phyloP scores from a whole-genome alignment of 2,329 filamentous ascomycete genomes.

The Paramyrothecium sp. region DNA sequence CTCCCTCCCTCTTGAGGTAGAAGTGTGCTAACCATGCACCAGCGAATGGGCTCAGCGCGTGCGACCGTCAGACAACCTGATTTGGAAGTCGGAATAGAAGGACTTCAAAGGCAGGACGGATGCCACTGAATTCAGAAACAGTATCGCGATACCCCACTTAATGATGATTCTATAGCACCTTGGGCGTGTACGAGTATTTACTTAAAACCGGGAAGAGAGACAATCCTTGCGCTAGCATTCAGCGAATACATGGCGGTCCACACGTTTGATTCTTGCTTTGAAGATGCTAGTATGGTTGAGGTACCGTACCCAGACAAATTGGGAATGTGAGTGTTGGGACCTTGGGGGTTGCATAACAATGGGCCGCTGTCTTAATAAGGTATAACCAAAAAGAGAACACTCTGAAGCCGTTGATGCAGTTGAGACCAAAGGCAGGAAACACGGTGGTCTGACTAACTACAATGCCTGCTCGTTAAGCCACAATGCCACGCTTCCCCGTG shows the following conservation, averaged over 20 bases:
- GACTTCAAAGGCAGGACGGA: conserved; percentile 1
- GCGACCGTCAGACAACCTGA: conserved; percentile 59
- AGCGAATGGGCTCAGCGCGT: conserved; percentile 70
- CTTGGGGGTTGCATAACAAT: too few relatives aligned
- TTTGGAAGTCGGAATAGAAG: conserved; percentile 48
- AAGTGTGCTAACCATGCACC: conserved; percentile 25
- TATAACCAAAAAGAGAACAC: too few relatives aligned
- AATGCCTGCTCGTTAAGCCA: too few relatives aligned
- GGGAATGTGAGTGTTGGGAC: too few relatives aligned
- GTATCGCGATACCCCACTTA: conserved; percentile 28
- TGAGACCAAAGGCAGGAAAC: too few relatives aligned
- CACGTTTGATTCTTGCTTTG: too few relatives aligned
- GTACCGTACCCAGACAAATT: too few relatives aligned
- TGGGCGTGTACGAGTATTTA: conserved; percentile 23
- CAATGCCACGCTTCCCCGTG: too few relatives aligned
- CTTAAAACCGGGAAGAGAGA: neutral
- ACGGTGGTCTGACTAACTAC: too few relatives aligned
- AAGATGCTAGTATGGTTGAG: too few relatives aligned
- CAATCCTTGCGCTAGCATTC: neutral
- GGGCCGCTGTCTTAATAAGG: too few relatives aligned
- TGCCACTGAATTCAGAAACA: conserved; percentile 5
- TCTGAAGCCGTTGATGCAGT: too few relatives aligned
- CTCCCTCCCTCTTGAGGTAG: neutral
- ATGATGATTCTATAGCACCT: conserved; percentile 18
- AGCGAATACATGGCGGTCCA: neutral